Percentiles rank a stretch among this genome's conserved stretches.
Evolutionary conservation across 345 rosid species (phyloP).

Genomic region (Abelmoschus esculentus): DNA sequence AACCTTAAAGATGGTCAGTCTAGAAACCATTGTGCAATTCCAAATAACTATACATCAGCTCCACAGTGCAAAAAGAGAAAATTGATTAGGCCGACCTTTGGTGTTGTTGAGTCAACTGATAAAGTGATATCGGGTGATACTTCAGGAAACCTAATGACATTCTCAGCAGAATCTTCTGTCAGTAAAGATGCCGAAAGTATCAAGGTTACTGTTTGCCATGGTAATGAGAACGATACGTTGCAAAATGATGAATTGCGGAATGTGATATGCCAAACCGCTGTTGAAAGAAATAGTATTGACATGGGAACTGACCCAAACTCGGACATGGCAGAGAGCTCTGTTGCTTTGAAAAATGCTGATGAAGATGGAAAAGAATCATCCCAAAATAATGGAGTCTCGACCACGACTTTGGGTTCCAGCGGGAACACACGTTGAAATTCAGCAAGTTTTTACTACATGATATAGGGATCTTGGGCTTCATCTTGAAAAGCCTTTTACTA

Average conservation of each 20-base stretch:
- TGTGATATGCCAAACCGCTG: not conserved
- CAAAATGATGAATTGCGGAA: not conserved
- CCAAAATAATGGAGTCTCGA: not conserved
- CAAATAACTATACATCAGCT: not conserved
- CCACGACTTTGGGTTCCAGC: not conserved
- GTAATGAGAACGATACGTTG: not conserved
- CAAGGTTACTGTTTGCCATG: not conserved
- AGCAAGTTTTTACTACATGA: too few species aligned
- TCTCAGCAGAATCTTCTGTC: not conserved
- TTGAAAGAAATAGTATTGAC: not conserved
- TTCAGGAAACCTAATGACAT: not conserved
- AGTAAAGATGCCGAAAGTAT: not conserved
- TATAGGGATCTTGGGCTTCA: not conserved
- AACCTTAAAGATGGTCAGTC: conserved; percentile 10
- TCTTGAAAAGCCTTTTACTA: not conserved
- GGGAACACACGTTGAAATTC: not conserved
- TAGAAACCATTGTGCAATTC: conserved; percentile 1
- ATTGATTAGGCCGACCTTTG: conserved; percentile 46
- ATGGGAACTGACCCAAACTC: not conserved
- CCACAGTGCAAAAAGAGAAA: conserved; percentile 38
- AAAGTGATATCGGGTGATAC: not conserved
- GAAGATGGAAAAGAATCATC: conserved; percentile 6
- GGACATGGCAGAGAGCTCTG: not conserved
- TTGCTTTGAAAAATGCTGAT: not conserved
- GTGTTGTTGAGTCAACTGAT: conserved; percentile 13